Evolutionary conservation across 2,329 filamentous ascomycete genomes (phyloP), one percentile per base, ranked within the genome.

Genomic region (Exophiala aquamarina): DNA sequence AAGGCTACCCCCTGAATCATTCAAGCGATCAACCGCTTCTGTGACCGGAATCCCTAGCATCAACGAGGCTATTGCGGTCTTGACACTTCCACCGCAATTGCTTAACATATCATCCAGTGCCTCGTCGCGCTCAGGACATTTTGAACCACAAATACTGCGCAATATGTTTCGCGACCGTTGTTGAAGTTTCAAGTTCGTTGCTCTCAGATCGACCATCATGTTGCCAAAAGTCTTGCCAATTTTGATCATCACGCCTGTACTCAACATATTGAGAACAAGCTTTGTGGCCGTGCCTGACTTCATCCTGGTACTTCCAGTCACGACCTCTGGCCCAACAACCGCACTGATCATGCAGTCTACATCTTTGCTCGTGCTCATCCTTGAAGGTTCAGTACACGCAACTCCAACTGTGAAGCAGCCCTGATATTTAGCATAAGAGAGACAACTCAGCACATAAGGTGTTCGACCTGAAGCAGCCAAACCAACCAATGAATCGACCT

Each of bases 201-300:
- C 63, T 41, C 64, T 64, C 13, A 71, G 55, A 47, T 64, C 66
- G 4, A 69, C 61, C 64, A 68, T 69, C 65, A 71, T 58, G 41
- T 71, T 70, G 8, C 67, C 67, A 44, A 66, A 72, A 0, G 69
- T 72, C 52, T 71, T 73, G 4, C 70, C 70, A 8, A 61, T 58
- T 21, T 59, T 62, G 26, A 73, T 66, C 66, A 71, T 71, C 7
- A 65, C 60, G 1, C 70, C 68, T 1, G 70, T 71, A 34, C 69
- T 72, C 2, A 73, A 54, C 69, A 72, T 73, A 46, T 73, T 71
- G 35, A 71, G 52, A 1, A 70, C 68, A 47, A 73, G 50, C 52
- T 74, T 74, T 0, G 71, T 73, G 1, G 67, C 70, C 0, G 68
- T 74, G 13, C 71, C 71, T 1, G 71, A 70, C 52, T 74, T 74